phyloP scores from a whole-genome alignment of 2,329 filamentous ascomycete species.

The Sphaerulina vaccinii region DNA sequence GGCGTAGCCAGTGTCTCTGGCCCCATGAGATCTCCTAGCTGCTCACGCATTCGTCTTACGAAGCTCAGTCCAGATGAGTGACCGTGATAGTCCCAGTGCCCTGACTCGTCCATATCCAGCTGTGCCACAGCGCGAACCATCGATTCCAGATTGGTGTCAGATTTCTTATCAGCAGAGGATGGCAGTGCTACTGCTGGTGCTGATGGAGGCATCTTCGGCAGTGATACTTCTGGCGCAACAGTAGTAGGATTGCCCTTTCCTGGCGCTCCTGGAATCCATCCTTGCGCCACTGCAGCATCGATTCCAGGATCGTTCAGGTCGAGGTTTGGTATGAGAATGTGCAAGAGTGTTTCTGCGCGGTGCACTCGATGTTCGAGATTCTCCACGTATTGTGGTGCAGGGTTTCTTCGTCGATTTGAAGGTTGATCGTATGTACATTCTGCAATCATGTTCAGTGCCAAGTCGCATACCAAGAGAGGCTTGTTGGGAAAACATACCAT shows the following conservation, averaged over 20 bases:
- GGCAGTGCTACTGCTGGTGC: constrained; percentile 26
- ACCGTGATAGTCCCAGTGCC: constrained; percentile 93
- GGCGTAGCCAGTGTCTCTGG: constrained; percentile 58
- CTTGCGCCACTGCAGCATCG: constrained; percentile 63
- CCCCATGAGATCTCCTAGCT: constrained; percentile 75
- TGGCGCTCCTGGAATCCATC: constrained; percentile 40
- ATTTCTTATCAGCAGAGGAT: constrained; percentile 35
- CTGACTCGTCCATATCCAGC: constrained; percentile 85
- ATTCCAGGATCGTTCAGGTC: constrained; percentile 82
- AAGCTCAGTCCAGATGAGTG: constrained; percentile 91
- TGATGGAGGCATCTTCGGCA: constrained; percentile 18
- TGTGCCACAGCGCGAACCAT: constrained; percentile 94
- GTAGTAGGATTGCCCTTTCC: constrained; percentile 31
- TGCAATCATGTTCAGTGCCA: constrained; percentile 39
- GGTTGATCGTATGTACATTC: constrained; percentile 96
- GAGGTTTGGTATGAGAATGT: constrained; percentile 76
- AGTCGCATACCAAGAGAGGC: background rate
- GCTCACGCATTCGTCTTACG: constrained; percentile 79
- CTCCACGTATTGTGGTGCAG: constrained; percentile 89
- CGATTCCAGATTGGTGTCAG: constrained; percentile 75
- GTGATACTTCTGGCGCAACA: constrained; percentile 10
- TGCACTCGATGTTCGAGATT: constrained; percentile 79
- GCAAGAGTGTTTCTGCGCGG: constrained; percentile 76
- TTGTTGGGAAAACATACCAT: constrained; percentile 62
- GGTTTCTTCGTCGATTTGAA: constrained; percentile 85